phyloP scores from a whole-genome alignment of 1,284 basidiomycete species.

The Fomitopsis schrenkii region DNA sequence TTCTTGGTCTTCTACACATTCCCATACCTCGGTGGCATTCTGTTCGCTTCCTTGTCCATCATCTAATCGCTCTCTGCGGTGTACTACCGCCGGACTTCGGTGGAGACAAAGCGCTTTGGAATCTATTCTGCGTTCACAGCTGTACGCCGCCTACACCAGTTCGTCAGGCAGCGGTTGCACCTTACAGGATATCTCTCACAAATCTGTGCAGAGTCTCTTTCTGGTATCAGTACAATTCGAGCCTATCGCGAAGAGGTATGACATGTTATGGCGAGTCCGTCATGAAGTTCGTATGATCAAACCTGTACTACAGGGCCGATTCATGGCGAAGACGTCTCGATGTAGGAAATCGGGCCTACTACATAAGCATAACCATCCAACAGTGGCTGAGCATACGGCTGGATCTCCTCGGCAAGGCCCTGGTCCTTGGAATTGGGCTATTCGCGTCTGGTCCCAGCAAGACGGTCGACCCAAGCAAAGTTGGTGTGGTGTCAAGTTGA shows the following conservation, averaged over 20 bases:
- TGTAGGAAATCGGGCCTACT: constrained; percentile 71
- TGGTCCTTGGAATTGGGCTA: constrained; percentile 74
- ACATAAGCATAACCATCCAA: constrained; percentile 68
- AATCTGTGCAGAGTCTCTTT: constrained; percentile 50
- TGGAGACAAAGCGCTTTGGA: constrained; percentile 71
- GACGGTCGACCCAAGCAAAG: constrained; percentile 44
- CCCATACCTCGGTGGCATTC: constrained; percentile 51
- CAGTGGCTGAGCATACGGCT: constrained; percentile 57
- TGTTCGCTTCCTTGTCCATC: constrained; percentile 49
- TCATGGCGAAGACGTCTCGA: constrained; percentile 48
- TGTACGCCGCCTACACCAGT: constrained; percentile 56
- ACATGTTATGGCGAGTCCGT: neutral
- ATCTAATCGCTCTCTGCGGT: constrained; percentile 46
- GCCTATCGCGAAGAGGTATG: constrained; percentile 47
- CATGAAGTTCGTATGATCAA: neutral
- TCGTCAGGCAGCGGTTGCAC: neutral
- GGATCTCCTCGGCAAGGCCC: constrained; percentile 66
- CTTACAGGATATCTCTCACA: constrained; percentile 11
- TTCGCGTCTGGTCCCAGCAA: constrained; percentile 56
- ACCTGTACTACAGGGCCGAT: constrained; percentile 28
- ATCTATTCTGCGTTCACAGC: constrained; percentile 58
- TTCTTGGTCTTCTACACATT: constrained; percentile 61
- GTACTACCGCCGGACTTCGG: constrained; percentile 54
- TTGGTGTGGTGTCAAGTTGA: constrained; percentile 62
- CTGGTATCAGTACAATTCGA: constrained; percentile 60